Evolutionary conservation across 2,329 filamentous ascomycete species (phyloP), one percentile per base, ranked within the genome.

Genomic region (Neonectria faginata): DNA sequence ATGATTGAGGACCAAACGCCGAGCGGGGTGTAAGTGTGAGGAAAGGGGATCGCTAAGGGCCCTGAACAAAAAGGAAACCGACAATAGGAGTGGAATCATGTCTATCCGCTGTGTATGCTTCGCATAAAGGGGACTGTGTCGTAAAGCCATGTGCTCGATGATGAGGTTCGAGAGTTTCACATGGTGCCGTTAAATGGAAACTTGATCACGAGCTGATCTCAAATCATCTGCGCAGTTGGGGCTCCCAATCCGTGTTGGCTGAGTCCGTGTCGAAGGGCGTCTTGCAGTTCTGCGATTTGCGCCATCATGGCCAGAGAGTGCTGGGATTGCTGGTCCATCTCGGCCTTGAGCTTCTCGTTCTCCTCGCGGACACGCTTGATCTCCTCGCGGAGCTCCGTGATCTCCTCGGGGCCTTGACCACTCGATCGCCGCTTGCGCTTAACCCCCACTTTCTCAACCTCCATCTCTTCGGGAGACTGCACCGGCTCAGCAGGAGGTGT

Each of bases 351-450:
- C 70, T 89, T 86, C 67, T 88, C 82, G 64, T 91, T 89, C 75
- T 92, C 90, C 50, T 81, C 81, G n/a, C 86, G 84, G 39, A 93
- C 79, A 36, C 89, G 84, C 79, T 91, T 92, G 65, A 91, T 79
- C 74, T 92, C 89, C 51, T 88, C 85, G 20, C 86, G 87, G 33
- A 92, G 80, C 48, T 87, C 85, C 18, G 78, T 79, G 3, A 91
- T 76, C 42, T 86, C 85, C 48, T 82, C 80, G 3, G 58, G 52
- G 1, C 69, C 67, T n/a, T 70, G 70, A n/a, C 69, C 76, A 44
- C 76, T 80, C 2, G 67, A 66, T 39, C 73, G 71, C 10, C 79
- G 78, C 76, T 86, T 86, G 67, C 85, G 82, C 79, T 86, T 87
- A 63, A 76, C 74, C 51, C 81, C 79, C 2, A 77, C 74, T 59